Base-by-base conservation (phyloP, 345 rosid species). In the Iberis pinnata region DNA sequence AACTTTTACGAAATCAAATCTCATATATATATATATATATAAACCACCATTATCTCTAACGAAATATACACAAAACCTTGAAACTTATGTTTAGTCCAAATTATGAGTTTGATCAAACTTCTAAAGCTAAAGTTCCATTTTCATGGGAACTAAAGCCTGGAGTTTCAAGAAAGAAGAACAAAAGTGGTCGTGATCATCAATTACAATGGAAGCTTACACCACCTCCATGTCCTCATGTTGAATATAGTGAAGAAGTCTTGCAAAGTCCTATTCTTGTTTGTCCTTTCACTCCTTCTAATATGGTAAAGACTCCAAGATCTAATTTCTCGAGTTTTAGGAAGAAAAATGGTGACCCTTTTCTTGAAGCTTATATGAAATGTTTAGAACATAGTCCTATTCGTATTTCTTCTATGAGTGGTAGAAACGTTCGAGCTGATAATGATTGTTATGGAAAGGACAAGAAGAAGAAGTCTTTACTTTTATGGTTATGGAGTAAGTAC, bases 121-220 rank as follows among this genome's bases (percentile, higher is more conserved):
- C 12, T 6, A 67, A 67, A 40, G 61, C 71, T 9, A 53, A 60
- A 60, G 57, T 67, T 40, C 61, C 71, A 0, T 67, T 67, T 42
- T 39, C 71, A 52, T 67, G 71, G 66, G 65, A 67, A 27, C 40
- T 67, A 10, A 59, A 40, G 44, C 71, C 71, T n/a, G 71, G 66
- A 46, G 39, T 67, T 31, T 60, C 71, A 46, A 67, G 24, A 60
- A 59, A 13, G 13, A 20, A 59, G 29, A 39, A 46, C 61, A 60
- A 11, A 40, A 38, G 9, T 12, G 56, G 37, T 11, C 56, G 43
- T 45, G 43, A 31, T 45, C 65, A 67, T 45, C 35, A 59, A 3
- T 7, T 20, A 13, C 54, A 45, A 60, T 44, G 71, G 65, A 52
- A 60, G 20, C 65, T 66, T 13, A 39, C 18, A 14, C 61, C 65